Conservation (phyloP, 192 early-diverging fungal species). For the Polychytrium aggregatum region DNA sequence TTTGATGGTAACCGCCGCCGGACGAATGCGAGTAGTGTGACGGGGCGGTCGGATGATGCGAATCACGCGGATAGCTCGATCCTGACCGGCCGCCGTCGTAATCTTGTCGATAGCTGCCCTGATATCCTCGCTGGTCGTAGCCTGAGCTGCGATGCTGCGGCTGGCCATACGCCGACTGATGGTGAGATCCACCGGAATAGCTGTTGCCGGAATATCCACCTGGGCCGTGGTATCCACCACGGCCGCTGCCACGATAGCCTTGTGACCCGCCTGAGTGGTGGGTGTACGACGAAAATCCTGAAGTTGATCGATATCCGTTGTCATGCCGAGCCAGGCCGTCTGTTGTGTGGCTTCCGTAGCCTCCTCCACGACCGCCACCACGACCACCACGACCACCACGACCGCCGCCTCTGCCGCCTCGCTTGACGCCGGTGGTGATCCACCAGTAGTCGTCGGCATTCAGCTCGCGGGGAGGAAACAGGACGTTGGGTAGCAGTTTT, state of each 20-base stretch:
- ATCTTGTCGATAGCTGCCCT: not conserved
- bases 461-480: too few relatives aligned
- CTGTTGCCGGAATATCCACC: too few relatives aligned
- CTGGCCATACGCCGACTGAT: too few relatives aligned
- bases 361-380: slow-evolving; percentile 8
- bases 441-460: too few relatives aligned
- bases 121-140: slow-evolving; percentile 1
- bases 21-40: too few relatives aligned
- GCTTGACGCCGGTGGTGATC: too few relatives aligned
- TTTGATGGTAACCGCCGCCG: too few relatives aligned
- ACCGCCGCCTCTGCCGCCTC: slow-evolving; percentile 9
- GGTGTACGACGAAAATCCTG: not conserved
- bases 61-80: too few relatives aligned
- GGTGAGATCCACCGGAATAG: too few relatives aligned
- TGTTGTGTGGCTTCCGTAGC: slow-evolving; percentile 6
- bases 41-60: too few relatives aligned
- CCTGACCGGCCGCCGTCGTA: not conserved
- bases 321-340: slow-evolving; percentile 10
- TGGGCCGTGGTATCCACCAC: slow-evolving; percentile 1
- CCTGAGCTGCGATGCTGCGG: not conserved
- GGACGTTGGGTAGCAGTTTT: too few relatives aligned
- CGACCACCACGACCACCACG: slow-evolving; percentile 18
- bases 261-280: slow-evolving; percentile 9
- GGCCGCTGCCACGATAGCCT: not conserved
- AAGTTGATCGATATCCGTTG: slow-evolving; percentile 3